Evolutionary conservation across 441 rosid genomes (phyloP), one percentile per base, ranked within the genome.

Genomic region (Melianthus villosus): DNA sequence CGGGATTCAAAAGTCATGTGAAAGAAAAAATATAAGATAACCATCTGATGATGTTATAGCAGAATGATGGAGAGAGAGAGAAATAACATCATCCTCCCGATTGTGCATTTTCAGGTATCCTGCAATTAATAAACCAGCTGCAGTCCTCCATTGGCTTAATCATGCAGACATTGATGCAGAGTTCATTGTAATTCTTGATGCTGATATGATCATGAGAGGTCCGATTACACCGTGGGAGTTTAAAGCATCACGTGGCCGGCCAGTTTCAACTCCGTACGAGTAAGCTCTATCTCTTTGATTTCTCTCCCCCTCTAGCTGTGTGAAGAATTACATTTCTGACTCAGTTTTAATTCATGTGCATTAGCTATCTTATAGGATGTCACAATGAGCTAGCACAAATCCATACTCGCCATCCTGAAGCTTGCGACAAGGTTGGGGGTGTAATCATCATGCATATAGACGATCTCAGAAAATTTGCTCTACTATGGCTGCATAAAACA

Each of bases 181-280:
- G 53, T 89, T 65, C 58, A 63, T 89, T 47, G 93, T 89, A 28
- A 84, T 89, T 65, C 87, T 89, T 38, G 96, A 89, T 71, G 94
- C 98, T 44, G 96, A 89, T 65, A 89, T 89, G 98, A 75, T 89
- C 54, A 43, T 84, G 60, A 65, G 98, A 62, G 96, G 84, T 48
- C 93, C 94, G 60, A 84, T 89, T 48, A 81, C 98, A 41, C 98
- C 98, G 14, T 89, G 96, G 96, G 94, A 84, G 60, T 89, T 71
- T 57, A 65, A 73, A 55, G 98, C 98, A 36, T 73, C 82, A 61
- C 82, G 64, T 48, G 93, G 96, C 54, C 82, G 63, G 25, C 98
- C 98, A 38, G 98, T 84, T 59, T 89, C 98, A 57, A 89, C 98
- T 58, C 98, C 96, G 39, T 84, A 89, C 2, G 94, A 81, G 98